Conservation (phyloP, 805 yeast species). For the Ogataea pignaliae region DNA sequence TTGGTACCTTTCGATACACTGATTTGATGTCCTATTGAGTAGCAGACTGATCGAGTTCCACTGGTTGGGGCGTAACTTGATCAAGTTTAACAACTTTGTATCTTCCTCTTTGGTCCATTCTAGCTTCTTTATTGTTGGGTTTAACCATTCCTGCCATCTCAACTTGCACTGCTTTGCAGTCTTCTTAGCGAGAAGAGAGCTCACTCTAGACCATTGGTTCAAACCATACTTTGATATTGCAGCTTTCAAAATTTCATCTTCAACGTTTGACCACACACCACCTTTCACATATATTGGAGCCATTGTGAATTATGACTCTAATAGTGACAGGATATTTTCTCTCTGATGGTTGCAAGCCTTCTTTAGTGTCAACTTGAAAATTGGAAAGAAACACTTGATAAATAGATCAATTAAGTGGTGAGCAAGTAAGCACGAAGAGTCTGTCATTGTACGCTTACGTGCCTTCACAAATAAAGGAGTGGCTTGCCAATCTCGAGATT, state of each 20-base stretch:
- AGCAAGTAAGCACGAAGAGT: too few relatives aligned
- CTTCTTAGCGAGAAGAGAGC: constrained; percentile 79
- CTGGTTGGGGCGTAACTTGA: constrained; percentile 77
- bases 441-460: too few relatives aligned
- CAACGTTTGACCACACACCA: constrained; percentile 84
- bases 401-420: too few relatives aligned
- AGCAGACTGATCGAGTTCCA: constrained; percentile 89
- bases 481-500: too few relatives aligned
- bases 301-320: constrained; percentile 22
- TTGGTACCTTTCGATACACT: constrained; percentile 83
- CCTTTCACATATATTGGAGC: constrained; percentile 76
- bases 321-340: too few relatives aligned
- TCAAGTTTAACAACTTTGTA: constrained; percentile 59
- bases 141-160: constrained; percentile 86
- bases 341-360: too few relatives aligned
- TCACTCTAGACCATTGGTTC: constrained; percentile 91
- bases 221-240: constrained; percentile 92
- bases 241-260: constrained; percentile 83
- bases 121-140: constrained; percentile 59
- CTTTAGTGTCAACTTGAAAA: too few relatives aligned
- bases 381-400: too few relatives aligned
- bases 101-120: constrained; percentile 81
- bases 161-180: constrained; percentile 90
- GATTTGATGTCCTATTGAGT: constrained; percentile 80
- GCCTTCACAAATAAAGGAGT: too few relatives aligned